Base-by-base conservation (phyloP, 2,329 filamentous ascomycete genomes). In the Fusarium protoensiforme region DNA sequence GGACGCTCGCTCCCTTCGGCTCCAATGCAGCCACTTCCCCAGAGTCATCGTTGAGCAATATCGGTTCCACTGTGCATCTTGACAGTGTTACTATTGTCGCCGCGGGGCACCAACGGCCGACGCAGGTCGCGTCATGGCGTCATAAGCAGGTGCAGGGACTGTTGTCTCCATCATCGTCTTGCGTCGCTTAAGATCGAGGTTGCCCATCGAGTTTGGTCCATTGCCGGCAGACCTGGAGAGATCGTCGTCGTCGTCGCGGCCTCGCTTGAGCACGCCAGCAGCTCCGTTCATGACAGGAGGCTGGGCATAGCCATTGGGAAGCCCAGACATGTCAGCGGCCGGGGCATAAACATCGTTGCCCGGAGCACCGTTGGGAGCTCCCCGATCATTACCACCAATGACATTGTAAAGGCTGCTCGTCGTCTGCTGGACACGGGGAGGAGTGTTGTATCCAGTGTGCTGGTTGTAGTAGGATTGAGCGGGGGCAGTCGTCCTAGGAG, bases 351-450 rank as follows among this genome's bases (percentile, higher is more conserved):
- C 89, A 74, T 97, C 94, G 58, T 88, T 88, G 22, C 88, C 84
- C 14, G 90, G 83, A 33, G 87, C 88, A n/a, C 92, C 92, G 75
- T 78, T 85, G 13, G 90, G 82, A 33, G 87, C 84, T 56, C 86
- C 90, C 29, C 94, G 90, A 68, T 94, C 93, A 80, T 94, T 94
- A 81, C 92, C 95, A 85, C 92, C 95, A 85, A 97, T 95, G 71
- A 97, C 92, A 82, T 92, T 97, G 87, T 97, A 97, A 59, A 98
- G 86, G 80, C 91, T 97, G 85, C 94, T 95, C 1, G 93, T 92
- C 5, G 92, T 88, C 68, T 91, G 87, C 65, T 87, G 85, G 10
- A 89, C 86, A 46, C 94, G 92, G 24, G 95, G 94, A 57, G 95
- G 93, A 1, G 94, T 95, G 80, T 87, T 92, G 84, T 97, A 97